Evolutionary conservation across 169 alveolate species (phyloP).

Genomic region (Cryptosporidium bovis): DNA sequence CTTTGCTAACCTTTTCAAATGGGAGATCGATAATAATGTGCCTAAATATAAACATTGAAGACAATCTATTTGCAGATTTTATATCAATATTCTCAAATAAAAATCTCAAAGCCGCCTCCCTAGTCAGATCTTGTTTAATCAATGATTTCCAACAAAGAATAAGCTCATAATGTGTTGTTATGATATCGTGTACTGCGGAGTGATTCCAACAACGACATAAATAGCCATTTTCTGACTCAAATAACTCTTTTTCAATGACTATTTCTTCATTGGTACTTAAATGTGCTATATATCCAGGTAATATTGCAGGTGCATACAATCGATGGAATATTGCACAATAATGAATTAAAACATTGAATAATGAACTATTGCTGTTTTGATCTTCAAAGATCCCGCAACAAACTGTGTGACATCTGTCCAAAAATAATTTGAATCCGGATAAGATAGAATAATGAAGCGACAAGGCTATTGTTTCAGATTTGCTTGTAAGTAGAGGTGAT

Average conservation of each 20-base stretch:
- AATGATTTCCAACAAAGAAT: slow-evolving; percentile 64
- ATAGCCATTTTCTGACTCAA: slow-evolving; percentile 50
- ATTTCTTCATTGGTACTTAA: slow-evolving; percentile 1
- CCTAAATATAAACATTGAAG: slow-evolving; percentile 61
- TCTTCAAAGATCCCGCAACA: slow-evolving; percentile 20
- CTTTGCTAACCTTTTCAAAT: slow-evolving; percentile 9
- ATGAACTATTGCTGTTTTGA: slow-evolving; percentile 4
- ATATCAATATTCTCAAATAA: slow-evolving; percentile 62
- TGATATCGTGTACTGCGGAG: slow-evolving; percentile 28
- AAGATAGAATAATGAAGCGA: slow-evolving; percentile 60
- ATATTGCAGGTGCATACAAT: slow-evolving; percentile 53
- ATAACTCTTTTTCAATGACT: slow-evolving; percentile 26
- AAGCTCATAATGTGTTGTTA: slow-evolving; percentile 56
- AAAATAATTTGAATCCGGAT: slow-evolving; percentile 54
- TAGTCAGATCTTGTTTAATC: slow-evolving; percentile 29
- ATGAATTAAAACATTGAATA: slow-evolving; percentile 28
- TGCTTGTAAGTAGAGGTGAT: slow-evolving; percentile 47
- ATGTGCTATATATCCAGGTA: slow-evolving; percentile 59
- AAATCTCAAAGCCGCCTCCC: slow-evolving; percentile 21
- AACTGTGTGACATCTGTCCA: slow-evolving; percentile 43
- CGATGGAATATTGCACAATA: slow-evolving; percentile 71
- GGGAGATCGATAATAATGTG: slow-evolving; percentile 41
- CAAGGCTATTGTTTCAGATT: slow-evolving; percentile 57
- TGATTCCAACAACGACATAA: slow-evolving; percentile 21
- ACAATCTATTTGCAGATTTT: slow-evolving; percentile 61